Conservation (phyloP, 306 rosid species). For the Fagus crenata region DNA sequence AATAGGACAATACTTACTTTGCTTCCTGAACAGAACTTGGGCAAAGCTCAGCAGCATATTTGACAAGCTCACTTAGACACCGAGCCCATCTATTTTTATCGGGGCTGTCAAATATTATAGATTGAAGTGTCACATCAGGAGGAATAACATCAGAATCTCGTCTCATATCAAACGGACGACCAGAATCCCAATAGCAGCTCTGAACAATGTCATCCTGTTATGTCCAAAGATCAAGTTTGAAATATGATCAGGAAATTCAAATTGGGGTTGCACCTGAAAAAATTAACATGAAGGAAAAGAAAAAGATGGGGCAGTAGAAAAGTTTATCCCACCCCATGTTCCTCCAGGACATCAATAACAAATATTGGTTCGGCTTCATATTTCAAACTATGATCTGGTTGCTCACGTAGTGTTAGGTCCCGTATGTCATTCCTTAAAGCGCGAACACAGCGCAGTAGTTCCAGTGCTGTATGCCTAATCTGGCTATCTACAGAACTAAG, state of each 20-base stretch:
- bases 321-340: conserved; percentile 80
- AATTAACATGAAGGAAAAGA: not conserved
- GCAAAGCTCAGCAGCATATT: conserved; percentile 94
- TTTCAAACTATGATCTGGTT: conserved; percentile 60
- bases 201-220: conserved; percentile 96
- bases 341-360: conserved; percentile 93
- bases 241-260: conserved; percentile 3
- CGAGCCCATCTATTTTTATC: conserved; percentile 99
- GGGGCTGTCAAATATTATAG: conserved; percentile 96
- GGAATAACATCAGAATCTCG: conserved; percentile 94
- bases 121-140: conserved; percentile 88
- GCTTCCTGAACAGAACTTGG: conserved; percentile 94
- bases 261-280: conserved; percentile 22
- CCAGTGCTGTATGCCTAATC: conserved; percentile 92
- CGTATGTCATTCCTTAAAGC: conserved; percentile 90
- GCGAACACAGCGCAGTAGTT: conserved; percentile 93
- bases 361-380: conserved; percentile 94
- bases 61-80: conserved; percentile 93
- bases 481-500: conserved; percentile 97
- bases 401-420: conserved; percentile 62
- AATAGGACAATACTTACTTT: conserved; percentile 52
- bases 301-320: conserved; percentile 12
- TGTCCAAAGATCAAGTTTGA: conserved; percentile 30
- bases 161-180: conserved; percentile 91
- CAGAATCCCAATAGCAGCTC: conserved; percentile 96